These are phyloP conservation scores for Meredithiella fracta DNA, from an alignment of 2,329 filamentous ascomycete genomes.

Conservation along the genomic window DNA sequence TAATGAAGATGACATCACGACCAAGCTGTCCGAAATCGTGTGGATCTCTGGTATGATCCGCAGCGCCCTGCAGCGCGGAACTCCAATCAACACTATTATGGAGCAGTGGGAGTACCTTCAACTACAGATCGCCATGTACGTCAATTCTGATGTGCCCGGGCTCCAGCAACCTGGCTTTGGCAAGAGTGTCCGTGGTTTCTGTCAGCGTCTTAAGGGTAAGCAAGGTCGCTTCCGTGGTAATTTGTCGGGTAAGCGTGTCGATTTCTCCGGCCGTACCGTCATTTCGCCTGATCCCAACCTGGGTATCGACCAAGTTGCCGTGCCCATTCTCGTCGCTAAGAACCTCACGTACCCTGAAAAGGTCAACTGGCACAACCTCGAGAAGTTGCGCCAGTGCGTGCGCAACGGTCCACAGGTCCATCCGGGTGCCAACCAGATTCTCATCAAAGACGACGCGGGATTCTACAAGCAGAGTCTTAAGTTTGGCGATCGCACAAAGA, in stretches of 20 bases:
- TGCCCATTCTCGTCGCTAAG: conserved; percentile 81
- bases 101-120: conserved; percentile 98
- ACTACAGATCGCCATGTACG: conserved; percentile 89
- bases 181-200: conserved; percentile 83
- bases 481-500: conserved; percentile 52
- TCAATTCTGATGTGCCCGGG: conserved; percentile 90
- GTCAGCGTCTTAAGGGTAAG: conserved; percentile 89
- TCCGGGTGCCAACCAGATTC: conserved; percentile 73
- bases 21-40: conserved; percentile 91
- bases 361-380: conserved; percentile 69
- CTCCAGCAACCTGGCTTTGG: conserved; percentile 76
- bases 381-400: conserved; percentile 61
- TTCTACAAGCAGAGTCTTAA: conserved; percentile 58
- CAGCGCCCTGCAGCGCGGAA: conserved; percentile 65
- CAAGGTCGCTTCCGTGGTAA: conserved; percentile 96
- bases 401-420: conserved; percentile 60
- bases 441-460: conserved; percentile 50
- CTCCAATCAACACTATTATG: conserved; percentile 77
- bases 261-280: conserved; percentile 93
- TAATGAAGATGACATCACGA: conserved; percentile 91
- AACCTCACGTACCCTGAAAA: conserved; percentile 91
- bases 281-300: conserved; percentile 95
- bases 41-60: conserved; percentile 80
- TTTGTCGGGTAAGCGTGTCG: conserved; percentile 91
- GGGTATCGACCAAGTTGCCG: conserved; percentile 81